Evolutionary conservation across 2,329 filamentous ascomycete genomes (phyloP), one percentile per base, ranked within the genome.

Genomic region (Calonectria honghensis): DNA sequence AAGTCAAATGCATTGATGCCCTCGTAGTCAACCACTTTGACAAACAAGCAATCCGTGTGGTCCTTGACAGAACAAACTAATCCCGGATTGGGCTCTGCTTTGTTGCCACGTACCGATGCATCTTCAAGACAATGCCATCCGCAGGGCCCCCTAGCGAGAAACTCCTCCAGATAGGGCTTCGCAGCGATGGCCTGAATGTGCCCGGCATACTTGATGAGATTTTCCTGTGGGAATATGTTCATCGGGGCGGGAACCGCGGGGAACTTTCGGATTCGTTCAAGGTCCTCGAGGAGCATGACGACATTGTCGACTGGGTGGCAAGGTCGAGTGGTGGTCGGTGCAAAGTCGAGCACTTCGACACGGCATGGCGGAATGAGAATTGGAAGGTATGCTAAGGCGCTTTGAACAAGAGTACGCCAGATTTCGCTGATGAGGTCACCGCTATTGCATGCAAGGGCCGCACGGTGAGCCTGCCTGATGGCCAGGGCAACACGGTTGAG

Each of bases 361-460:
- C 45, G n/a, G 45, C 24, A 48, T 24, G 45, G 45, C 1, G 45
- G 45, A 48, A n/a, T 24, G n/a, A n/a, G 24, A n/a, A 9, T 48
- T 3, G 20, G 9, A 24, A 48, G 20, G 45, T 48, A 48, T 20
- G 18, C 29, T 9, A 4, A 32, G 18, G 6, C 24, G 29, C 29
- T 35, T 9, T 57, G 13, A 4, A 57, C 16, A 13, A 35, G 6
- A 16, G 29, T 18, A 11, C 52, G 52, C 2, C 31, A 57, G 52
- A 35, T 57, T 10, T 57, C 52, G 52, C 29, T 57, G 52, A 57
- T 35, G 18, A 57, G 24, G 18, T 57, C 52, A 9, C 52, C 29
- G 10, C 52, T 57, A 10, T 57, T 16, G 16, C 29, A 57, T n/a
- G 52, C 31, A 1, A 32, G 29, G 18, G 18, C 18, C 6, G 7